Evolutionary conservation across 1,284 basidiomycete species (phyloP).

Genomic region (Malassezia yamatoensis): DNA sequence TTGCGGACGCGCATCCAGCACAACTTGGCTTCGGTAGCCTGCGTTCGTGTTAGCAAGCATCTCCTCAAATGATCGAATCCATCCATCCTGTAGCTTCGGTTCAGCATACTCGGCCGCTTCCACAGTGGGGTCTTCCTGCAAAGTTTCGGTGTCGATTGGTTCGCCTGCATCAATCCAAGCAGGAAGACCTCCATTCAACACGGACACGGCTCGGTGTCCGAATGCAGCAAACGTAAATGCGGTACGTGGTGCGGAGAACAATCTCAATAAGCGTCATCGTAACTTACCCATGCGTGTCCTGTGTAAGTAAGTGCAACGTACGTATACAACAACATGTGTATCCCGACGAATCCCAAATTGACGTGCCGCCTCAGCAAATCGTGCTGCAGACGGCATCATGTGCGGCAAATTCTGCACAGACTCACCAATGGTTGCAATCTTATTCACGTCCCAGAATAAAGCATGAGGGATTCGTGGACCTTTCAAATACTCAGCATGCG

Average conservation of each 20-base stretch:
- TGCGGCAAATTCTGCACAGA: conserved; percentile 58
- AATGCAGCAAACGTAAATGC: conserved; percentile 40
- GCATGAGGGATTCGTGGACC: conserved; percentile 64
- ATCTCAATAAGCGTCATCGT: conserved; percentile 55
- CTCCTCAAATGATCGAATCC: conserved; percentile 66
- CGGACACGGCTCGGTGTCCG: conserved; percentile 34
- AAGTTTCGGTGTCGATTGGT: conserved; percentile 21
- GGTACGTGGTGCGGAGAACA: conserved; percentile 58
- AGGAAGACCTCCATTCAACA: conserved; percentile 42
- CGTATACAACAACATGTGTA: conserved; percentile 66
- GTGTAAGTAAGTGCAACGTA: conserved; percentile 57
- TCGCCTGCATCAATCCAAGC: conserved; percentile 31
- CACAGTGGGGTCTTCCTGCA: conserved; percentile 13
- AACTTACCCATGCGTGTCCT: conserved; percentile 6
- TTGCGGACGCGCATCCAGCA: conserved; percentile 77
- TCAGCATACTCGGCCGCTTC: conserved; percentile 46
- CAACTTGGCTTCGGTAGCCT: conserved; percentile 57
- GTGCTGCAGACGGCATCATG: conserved; percentile 71
- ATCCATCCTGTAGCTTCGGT: conserved; percentile 53
- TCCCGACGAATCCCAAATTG: conserved; percentile 63
- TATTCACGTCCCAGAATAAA: conserved; percentile 71
- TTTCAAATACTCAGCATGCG: conserved; percentile 57
- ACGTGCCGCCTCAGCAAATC: conserved; percentile 71
- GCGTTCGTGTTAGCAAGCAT: conserved; percentile 63
- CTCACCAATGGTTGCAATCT: conserved; percentile 49